Evolutionary conservation across 306 rosid species (phyloP).

Genomic region (Rosa lucieae): DNA sequence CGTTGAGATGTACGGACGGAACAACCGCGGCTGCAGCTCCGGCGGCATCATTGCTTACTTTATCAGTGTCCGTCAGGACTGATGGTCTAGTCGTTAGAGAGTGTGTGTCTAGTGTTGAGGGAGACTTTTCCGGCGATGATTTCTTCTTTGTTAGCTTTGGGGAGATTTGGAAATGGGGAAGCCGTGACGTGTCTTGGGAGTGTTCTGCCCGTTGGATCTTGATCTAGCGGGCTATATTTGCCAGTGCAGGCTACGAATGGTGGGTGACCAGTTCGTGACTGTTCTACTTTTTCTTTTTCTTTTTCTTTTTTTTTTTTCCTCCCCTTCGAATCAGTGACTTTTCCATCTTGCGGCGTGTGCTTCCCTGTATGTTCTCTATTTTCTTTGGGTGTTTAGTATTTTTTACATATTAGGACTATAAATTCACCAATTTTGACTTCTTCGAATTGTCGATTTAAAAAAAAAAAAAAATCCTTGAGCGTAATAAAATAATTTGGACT

Average conservation of each 20-base stretch:
- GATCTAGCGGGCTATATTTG: background rate
- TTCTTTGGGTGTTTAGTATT: no score
- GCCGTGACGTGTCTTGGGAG: conserved; percentile 18
- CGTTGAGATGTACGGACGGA: conserved; percentile 70
- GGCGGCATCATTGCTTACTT: conserved; percentile 67
- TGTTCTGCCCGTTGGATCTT: conserved; percentile 14
- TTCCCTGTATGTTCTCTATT: no score
- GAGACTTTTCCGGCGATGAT: conserved; percentile 10
- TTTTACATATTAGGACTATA: no score
- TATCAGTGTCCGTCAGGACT: background rate
- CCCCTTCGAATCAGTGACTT: no score
- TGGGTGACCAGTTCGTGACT: background rate
- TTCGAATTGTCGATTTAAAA: no score
- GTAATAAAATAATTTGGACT: no score
- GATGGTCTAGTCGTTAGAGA: background rate
- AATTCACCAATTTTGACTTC: no score
- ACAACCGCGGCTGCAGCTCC: conserved; percentile 75
- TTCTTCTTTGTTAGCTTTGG: background rate
- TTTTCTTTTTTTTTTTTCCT: no score
- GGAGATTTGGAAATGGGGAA: background rate
- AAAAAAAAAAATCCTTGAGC: no score
- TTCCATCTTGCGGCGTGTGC: background rate
- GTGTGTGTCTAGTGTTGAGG: background rate
- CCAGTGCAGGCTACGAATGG: conserved; percentile 2
- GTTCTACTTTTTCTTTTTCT: background rate